Conservation (phyloP, 2,329 filamentous ascomycete genomes). For the Huntiella abstrusa region DNA sequence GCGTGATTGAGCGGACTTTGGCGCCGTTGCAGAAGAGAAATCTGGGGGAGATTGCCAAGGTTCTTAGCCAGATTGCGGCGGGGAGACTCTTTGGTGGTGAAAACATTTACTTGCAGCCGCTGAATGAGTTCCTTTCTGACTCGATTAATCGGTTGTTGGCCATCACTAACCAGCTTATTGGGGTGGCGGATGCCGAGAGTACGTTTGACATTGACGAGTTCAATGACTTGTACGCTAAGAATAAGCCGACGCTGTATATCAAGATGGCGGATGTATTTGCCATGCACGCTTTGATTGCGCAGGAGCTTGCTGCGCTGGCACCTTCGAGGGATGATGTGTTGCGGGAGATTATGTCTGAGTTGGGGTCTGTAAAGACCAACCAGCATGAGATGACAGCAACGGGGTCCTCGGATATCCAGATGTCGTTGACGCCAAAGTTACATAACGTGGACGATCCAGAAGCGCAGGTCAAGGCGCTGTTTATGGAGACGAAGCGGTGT, state of each 20-base stretch:
- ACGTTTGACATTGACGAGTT: constrained; percentile 98
- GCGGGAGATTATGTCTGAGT: constrained; percentile 77
- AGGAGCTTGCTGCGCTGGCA: constrained; percentile 61
- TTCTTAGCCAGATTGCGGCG: constrained; percentile 73
- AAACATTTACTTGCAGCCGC: constrained; percentile 84
- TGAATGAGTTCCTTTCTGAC: constrained; percentile 80
- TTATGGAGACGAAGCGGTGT: constrained; percentile 96
- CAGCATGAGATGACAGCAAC: constrained; percentile 82
- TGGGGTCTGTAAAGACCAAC: constrained; percentile 91
- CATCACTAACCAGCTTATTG: constrained; percentile 60
- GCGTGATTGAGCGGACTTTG: constrained; percentile 75
- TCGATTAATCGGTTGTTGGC: constrained; percentile 62
- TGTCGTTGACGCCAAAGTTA: constrained; percentile 77
- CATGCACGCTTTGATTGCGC: constrained; percentile 72
- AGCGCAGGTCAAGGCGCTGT: constrained; percentile 74
- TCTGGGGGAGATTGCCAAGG: constrained; percentile 74
- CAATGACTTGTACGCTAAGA: constrained; percentile 91
- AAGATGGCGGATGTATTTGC: constrained; percentile 97
- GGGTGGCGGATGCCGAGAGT: constrained; percentile 67
- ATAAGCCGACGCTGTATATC: constrained; percentile 96
- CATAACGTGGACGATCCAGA: constrained; percentile 86
- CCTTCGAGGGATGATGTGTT: constrained; percentile 70
- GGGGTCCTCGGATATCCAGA: constrained; percentile 71
- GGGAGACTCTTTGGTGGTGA: constrained; percentile 83
- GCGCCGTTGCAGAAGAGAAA: constrained; percentile 89